Evolutionary conservation across 1,284 basidiomycete species (phyloP).

Genomic region (Apiotrichum laibachii): DNA sequence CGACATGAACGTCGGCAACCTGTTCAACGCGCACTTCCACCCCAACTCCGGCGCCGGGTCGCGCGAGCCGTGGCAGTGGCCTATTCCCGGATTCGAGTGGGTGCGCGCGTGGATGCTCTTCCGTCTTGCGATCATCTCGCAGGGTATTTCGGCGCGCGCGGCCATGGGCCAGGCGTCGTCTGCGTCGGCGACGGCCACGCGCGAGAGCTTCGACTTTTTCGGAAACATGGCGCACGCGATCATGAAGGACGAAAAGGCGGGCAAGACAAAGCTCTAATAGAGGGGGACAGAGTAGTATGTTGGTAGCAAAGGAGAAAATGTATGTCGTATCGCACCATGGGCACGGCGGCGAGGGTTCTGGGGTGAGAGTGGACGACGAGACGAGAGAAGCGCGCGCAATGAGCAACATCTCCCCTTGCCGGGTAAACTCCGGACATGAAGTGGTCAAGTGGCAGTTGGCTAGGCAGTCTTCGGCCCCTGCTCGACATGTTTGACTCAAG

Average conservation of each 20-base stretch:
- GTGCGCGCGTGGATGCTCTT: conserved; percentile 50
- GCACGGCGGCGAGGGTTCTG: too few relatives aligned
- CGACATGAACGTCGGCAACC: conserved; percentile 39
- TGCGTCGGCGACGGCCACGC: conserved; percentile 61
- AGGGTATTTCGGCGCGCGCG: conserved; percentile 89
- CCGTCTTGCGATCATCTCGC: conserved; percentile 74
- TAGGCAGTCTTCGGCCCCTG: too few relatives aligned
- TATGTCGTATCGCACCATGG: too few relatives aligned
- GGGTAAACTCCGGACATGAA: too few relatives aligned
- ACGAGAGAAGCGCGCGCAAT: too few relatives aligned
- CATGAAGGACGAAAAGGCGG: conserved; percentile 52
- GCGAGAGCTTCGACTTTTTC: conserved; percentile 59
- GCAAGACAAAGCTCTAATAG: conserved; percentile 37
- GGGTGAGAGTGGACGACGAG: too few relatives aligned
- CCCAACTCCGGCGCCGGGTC: not conserved
- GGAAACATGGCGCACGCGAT: conserved; percentile 61
- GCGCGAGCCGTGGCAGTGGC: conserved; percentile 30
- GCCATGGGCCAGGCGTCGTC: conserved; percentile 82
- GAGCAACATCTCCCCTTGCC: too few relatives aligned
- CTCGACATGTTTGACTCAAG: too few relatives aligned
- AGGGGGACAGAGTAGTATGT: too few relatives aligned
- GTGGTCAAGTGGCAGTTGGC: too few relatives aligned
- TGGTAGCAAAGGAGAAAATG: too few relatives aligned
- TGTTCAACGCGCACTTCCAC: conserved; percentile 23
- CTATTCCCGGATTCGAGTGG: conserved; percentile 42